A percentile compares a stretch with the other conserved stretches of the same genome.
Conservation (phyloP, 2,329 filamentous ascomycete genomes). For the Sarocladium brachiariae region DNA sequence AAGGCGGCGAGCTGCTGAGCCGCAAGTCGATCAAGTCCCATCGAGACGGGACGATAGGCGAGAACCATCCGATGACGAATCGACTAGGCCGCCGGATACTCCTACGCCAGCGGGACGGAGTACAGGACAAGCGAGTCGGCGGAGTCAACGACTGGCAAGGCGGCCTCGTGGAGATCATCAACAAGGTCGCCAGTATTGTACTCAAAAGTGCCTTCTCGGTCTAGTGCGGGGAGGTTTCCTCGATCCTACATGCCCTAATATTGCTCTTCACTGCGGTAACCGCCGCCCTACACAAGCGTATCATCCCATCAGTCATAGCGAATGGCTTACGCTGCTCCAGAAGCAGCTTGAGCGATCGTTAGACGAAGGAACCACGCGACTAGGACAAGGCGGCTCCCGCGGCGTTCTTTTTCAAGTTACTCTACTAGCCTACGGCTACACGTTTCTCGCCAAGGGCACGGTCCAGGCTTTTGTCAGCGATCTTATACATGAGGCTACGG, state of each 20-base stretch:
- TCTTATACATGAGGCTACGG: slow-evolving; percentile 27
- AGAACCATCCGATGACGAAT: neutral
- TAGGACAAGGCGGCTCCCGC: slow-evolving; percentile 25
- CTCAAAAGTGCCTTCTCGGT: slow-evolving; percentile 31
- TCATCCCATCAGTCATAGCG: slow-evolving; percentile 22
- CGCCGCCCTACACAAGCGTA: neutral
- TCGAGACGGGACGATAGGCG: neutral
- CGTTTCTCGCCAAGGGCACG: slow-evolving; percentile 35
- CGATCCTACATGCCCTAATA: slow-evolving; percentile 28
- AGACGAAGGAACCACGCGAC: slow-evolving; percentile 22
- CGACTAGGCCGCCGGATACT: neutral
- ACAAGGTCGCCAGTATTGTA: slow-evolving; percentile 25
- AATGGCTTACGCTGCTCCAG: slow-evolving; percentile 23
- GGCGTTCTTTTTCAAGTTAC: slow-evolving; percentile 35
- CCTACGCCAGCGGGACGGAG: neutral
- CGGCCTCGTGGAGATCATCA: neutral
- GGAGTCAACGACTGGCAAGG: slow-evolving; percentile 20
- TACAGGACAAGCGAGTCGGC: neutral
- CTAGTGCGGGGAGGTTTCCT: slow-evolving; percentile 18
- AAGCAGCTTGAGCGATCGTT: slow-evolving; percentile 23
- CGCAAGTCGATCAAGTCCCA: neutral
- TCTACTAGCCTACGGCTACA: slow-evolving; percentile 34
- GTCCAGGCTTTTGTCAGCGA: slow-evolving; percentile 23
- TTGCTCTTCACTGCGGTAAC: slow-evolving; percentile 22
- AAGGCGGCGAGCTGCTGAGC: neutral